Evolutionary conservation across 2,329 filamentous ascomycete genomes (phyloP).

Genomic region (Purpureocillium lavendulum): DNA sequence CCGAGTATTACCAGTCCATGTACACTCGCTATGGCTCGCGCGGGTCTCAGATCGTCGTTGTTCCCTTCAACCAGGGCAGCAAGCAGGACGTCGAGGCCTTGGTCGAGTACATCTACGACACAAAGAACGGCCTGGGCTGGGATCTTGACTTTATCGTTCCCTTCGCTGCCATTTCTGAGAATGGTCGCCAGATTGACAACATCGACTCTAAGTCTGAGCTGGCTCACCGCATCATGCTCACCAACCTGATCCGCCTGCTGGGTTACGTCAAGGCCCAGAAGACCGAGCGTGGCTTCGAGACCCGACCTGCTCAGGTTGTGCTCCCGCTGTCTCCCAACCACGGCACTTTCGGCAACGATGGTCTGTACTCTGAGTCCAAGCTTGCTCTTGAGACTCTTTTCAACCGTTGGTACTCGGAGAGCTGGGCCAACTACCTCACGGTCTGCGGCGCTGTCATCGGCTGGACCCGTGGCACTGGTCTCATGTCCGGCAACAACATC

Average conservation of each 20-base stretch:
- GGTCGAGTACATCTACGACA: conserved; percentile 91
- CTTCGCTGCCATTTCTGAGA: conserved; percentile 96
- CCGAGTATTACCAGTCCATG: conserved; percentile 98
- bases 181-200: conserved; percentile 91
- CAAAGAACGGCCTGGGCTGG: conserved; percentile 95
- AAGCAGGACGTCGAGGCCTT: conserved; percentile 95
- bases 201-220: conserved; percentile 98
- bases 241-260: conserved; percentile 86
- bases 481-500: conserved; percentile 97
- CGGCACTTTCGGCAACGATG: conserved; percentile 95
- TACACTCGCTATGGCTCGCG: conserved; percentile 90
- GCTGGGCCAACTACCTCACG: conserved; percentile 94
- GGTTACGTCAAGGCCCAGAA: conserved; percentile 90
- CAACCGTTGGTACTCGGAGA: conserved; percentile 97
- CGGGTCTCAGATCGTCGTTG: conserved; percentile 93
- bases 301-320: conserved; percentile 91
- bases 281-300: conserved; percentile 79
- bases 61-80: conserved; percentile 98
- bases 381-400: conserved; percentile 94
- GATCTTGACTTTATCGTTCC: conserved; percentile 94
- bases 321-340: conserved; percentile 95
- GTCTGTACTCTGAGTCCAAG: conserved; percentile 97
- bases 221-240: conserved; percentile 97
- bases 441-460: conserved; percentile 98
- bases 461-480: conserved; percentile 95